Evolutionary conservation across 2,329 filamentous ascomycete species (phyloP), one percentile per base, ranked within the genome.

Genomic region (Sarocladiaceae sp.): DNA sequence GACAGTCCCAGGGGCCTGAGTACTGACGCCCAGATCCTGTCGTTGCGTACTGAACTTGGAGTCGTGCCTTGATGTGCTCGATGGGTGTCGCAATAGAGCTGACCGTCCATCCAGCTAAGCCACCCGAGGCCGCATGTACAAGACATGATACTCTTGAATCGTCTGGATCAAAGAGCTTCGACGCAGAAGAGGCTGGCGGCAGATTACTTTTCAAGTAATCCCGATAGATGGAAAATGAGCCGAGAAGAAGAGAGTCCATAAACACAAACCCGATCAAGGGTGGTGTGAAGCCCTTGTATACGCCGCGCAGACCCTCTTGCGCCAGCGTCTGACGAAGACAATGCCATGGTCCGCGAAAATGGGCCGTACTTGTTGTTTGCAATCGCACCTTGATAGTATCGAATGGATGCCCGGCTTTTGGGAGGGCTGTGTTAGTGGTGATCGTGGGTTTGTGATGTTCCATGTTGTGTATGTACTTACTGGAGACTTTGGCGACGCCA

Each of bases 231-330:
- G 85, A 94, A 52, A 98, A 71, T 15, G 87, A 94, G 31, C 91
- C 91, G 20, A 97, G 76, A 90, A 96, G 95, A 47, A 82, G 61
- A 33, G 70, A 76, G 68, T 97, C 91, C 91, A 97, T 96, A 58
- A 94, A 88, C 85, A 96, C 95, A 91, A 91, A 97, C 55, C 91
- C 91, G 44, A 96, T 80, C 40, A 97, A 72, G 44, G 91, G 93
- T 45, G 91, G 90, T 19, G 86, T 88, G 12, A 88, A 89, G 56
- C 91, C 90, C 69, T 96, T 97, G 75, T 97, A 98, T 32, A 98
- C 71, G 3, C 88, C 93, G 41, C 74, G 67, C 34, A 93, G 67
- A 35, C 91, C 90, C 65, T 98, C 93, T 60, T 89, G 84, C 48
- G 84, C 80, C 20, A 97, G 52, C 9, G 91, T 98, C 61, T 90